A percentile compares a stretch with the other conserved stretches of the same genome.
Evolutionary conservation across 257 asterid genomes (phyloP).

Genomic region (Fraxinus excelsior): DNA sequence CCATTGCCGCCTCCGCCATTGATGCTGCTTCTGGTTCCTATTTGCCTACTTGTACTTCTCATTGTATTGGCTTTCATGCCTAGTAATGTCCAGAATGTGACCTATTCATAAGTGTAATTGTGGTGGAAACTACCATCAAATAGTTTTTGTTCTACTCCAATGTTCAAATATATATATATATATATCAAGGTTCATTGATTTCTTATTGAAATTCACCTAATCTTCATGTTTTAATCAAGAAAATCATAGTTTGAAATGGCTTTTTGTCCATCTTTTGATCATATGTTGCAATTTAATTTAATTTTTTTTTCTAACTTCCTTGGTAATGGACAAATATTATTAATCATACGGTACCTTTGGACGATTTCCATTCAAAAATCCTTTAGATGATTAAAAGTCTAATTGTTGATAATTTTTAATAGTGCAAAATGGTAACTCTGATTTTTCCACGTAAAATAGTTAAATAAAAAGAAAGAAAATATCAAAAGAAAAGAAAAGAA

Average conservation of each 20-base stretch:
- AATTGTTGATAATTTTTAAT: too few relatives aligned
- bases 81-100: constrained; percentile 17
- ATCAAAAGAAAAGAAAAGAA: too few relatives aligned
- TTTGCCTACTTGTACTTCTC: constrained; percentile 51
- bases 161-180: background rate
- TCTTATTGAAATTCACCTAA: background rate
- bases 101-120: constrained; percentile 22
- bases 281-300: background rate
- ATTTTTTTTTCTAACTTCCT: too few relatives aligned
- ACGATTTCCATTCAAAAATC: too few relatives aligned
- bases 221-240: background rate
- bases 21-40: constrained; percentile 65
- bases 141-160: background rate
- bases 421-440: too few relatives aligned
- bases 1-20: constrained; percentile 83
- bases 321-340: too few relatives aligned
- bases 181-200: background rate
- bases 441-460: too few relatives aligned
- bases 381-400: too few relatives aligned
- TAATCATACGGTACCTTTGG: background rate
- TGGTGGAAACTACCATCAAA: background rate
- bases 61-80: constrained; percentile 79
- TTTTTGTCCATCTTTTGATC: background rate
- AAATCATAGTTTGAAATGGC: background rate
- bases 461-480: too few relatives aligned